phyloP scores from a whole-genome alignment of 352 stramenopile species.

The Pythium angustatum region DNA sequence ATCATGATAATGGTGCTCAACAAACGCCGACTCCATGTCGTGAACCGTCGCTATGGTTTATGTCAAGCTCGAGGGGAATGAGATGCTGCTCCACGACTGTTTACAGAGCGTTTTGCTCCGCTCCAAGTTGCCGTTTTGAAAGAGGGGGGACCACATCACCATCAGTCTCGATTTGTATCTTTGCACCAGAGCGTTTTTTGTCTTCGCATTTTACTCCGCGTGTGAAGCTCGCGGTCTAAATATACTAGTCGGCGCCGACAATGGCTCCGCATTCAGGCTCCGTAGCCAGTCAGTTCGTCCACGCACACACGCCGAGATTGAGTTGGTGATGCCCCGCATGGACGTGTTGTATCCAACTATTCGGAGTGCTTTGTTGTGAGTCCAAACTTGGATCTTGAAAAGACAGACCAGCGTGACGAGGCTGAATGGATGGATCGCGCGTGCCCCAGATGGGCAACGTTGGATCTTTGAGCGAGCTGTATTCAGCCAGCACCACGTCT shows the following conservation, averaged over 20 bases:
- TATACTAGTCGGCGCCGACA: neutral
- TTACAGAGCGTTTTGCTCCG: neutral
- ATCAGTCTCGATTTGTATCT: neutral
- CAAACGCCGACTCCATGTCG: neutral
- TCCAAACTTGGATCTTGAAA: slow-evolving; percentile 5
- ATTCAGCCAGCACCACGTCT: neutral
- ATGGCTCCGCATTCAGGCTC: neutral
- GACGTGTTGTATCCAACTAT: too few species aligned
- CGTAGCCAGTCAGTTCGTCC: neutral
- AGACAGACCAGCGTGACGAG: neutral
- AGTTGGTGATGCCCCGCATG: neutral
- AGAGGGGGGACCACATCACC: neutral
- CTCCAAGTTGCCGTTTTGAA: neutral
- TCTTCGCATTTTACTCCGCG: slow-evolving; percentile 1
- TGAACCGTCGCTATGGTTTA: neutral
- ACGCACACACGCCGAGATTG: neutral
- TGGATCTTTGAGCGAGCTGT: neutral
- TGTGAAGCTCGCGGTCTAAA: neutral
- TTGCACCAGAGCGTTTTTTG: neutral
- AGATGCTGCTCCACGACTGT: neutral
- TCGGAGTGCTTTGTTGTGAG: neutral
- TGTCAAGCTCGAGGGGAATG: neutral
- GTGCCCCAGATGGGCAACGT: neutral
- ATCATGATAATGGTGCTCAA: neutral
- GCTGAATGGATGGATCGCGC: neutral